phyloP scores from a whole-genome alignment of 2,329 filamentous ascomycete species.

The Aureobasidium sp. region DNA sequence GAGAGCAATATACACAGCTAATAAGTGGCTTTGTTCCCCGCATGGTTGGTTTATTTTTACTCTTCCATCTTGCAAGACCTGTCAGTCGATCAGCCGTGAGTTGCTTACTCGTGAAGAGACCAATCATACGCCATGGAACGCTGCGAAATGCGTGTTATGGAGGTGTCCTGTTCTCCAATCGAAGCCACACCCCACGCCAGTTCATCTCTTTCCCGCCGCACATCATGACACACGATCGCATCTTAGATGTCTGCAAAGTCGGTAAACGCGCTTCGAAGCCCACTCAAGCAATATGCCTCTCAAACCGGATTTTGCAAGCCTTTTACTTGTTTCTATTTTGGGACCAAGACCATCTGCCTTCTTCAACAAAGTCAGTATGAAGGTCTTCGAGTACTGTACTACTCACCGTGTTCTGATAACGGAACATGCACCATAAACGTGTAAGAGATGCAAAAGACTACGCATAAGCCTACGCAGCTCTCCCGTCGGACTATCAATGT shows the following conservation, averaged over 20 bases:
- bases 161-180: not conserved
- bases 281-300: slow-evolving; percentile 1
- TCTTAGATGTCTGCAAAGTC: not conserved
- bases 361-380: not conserved
- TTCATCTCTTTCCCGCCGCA: slow-evolving; percentile 7
- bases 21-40: not conserved
- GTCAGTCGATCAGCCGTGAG: slow-evolving; percentile 11
- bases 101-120: slow-evolving; percentile 10
- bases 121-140: not conserved
- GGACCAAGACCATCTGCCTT: not conserved
- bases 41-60: slow-evolving; percentile 21
- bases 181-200: slow-evolving; percentile 4
- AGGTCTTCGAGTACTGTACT: slow-evolving; percentile 6
- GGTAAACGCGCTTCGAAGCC: slow-evolving; percentile 14
- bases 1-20: slow-evolving; percentile 17
- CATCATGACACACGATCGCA: slow-evolving; percentile 6
- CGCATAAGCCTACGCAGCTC: slow-evolving; percentile 15
- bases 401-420: slow-evolving; percentile 1
- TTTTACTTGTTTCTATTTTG: slow-evolving; percentile 4
- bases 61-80: not conserved
- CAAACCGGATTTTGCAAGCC: slow-evolving; percentile 1
- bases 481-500: slow-evolving; percentile 12
- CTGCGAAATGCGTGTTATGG: slow-evolving; percentile 5
- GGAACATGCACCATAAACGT: not conserved
- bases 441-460: not conserved